Conservation (phyloP, 257 asterid genomes). For the Forsythia suspensa region DNA sequence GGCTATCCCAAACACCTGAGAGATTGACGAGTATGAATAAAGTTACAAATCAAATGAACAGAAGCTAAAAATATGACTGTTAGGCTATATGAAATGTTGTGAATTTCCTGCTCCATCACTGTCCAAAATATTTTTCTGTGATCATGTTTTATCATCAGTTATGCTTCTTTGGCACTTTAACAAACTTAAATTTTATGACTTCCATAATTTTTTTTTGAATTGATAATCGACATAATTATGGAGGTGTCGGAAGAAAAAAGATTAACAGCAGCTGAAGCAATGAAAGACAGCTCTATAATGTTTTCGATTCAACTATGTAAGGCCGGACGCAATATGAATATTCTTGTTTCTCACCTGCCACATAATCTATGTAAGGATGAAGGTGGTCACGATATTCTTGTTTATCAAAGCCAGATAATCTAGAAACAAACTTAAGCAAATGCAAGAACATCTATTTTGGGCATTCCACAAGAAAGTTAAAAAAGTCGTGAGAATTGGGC, state of each 20-base stretch:
- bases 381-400: not conserved
- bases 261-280: not conserved
- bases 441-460: not conserved
- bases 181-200: not conserved
- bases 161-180: not conserved
- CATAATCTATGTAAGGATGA: not conserved
- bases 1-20: conserved; percentile 61
- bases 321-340: not conserved
- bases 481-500: not conserved
- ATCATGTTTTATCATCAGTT: too few species aligned
- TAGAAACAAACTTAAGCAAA: not conserved
- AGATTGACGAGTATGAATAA: not conserved
- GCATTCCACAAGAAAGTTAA: not conserved
- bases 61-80: not conserved
- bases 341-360: too few species aligned
- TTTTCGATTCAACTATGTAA: not conserved
- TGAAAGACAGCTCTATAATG: not conserved
- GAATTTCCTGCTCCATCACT: not conserved
- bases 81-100: not conserved
- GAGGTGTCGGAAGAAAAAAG: not conserved
- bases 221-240: not conserved
- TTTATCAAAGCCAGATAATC: not conserved
- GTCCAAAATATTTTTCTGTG: not conserved
- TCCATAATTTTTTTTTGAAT: too few species aligned
- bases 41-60: not conserved